Percentiles rank a stretch among this genome's conserved stretches.
These are phyloP conservation scores for Mucor sp. DNA, from an alignment of 371 early-diverging fungal genomes.

Conservation along the genomic window DNA sequence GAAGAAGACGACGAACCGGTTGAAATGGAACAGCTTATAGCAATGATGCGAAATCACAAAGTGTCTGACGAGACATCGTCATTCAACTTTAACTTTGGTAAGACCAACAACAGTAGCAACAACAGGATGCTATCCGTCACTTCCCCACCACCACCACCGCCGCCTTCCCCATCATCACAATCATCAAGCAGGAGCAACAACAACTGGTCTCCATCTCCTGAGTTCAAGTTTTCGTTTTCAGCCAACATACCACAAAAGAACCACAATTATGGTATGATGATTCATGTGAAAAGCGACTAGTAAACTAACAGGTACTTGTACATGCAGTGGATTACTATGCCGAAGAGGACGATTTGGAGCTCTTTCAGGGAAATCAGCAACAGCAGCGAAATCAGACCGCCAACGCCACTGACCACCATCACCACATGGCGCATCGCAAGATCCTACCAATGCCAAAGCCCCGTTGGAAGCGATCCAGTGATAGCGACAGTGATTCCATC, in stretches of 20 bases:
- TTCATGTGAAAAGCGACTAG: background rate
- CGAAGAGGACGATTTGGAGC: background rate
- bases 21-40: slow-evolving; percentile 30
- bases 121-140: background rate
- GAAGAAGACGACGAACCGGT: background rate
- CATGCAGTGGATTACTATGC: background rate
- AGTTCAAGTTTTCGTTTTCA: slow-evolving; percentile 26
- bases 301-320: background rate
- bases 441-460: slow-evolving; percentile 32
- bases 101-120: background rate
- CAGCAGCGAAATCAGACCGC: background rate
- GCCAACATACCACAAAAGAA: slow-evolving; percentile 7
- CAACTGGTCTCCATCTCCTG: slow-evolving; percentile 8
- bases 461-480: slow-evolving; percentile 1
- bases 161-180: background rate
- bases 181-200: slow-evolving; percentile 1
- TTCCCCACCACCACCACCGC: background rate
- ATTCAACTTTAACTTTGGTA: slow-evolving; percentile 13
- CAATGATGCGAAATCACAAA: slow-evolving; percentile 31
- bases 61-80: slow-evolving; percentile 21
- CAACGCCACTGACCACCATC: background rate
- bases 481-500: background rate
- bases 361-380: background rate
- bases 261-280: background rate
- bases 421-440: slow-evolving; percentile 7